Conservation (phyloP, 2,329 filamentous ascomycete species). For the Diplocarpon rosae region DNA sequence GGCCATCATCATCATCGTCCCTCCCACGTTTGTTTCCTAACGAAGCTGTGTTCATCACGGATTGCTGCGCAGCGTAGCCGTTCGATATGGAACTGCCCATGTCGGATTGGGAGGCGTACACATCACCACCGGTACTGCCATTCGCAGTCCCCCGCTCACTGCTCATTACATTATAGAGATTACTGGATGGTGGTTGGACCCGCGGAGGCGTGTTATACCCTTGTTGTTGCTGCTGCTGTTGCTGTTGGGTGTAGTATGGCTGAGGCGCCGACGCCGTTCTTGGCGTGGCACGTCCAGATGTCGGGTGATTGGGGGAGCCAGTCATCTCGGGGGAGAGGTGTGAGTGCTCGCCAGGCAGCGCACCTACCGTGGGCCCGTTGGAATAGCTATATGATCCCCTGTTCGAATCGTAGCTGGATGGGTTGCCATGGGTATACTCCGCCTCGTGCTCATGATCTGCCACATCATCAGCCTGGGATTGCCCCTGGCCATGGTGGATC, state of each 20-base stretch:
- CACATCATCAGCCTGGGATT: constrained; percentile 54
- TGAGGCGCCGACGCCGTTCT: constrained; percentile 64
- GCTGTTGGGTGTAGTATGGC: constrained; percentile 60
- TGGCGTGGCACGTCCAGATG: constrained; percentile 76
- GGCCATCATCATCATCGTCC: constrained; percentile 38
- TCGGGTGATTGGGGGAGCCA: constrained; percentile 66
- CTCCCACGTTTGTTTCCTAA: constrained; percentile 33
- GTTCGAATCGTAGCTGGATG: constrained; percentile 57
- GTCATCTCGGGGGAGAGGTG: constrained; percentile 77
- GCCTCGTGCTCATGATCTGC: constrained; percentile 65
- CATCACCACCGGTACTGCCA: constrained; percentile 54
- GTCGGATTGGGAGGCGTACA: constrained; percentile 58
- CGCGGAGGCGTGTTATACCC: constrained; percentile 71
- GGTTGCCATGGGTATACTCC: constrained; percentile 80
- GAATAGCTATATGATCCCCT: constrained; percentile 70
- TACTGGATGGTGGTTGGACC: constrained; percentile 58
- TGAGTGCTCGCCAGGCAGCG: constrained; percentile 59
- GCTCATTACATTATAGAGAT: constrained; percentile 80
- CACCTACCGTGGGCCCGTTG: constrained; percentile 51
- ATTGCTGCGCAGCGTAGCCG: constrained; percentile 52
- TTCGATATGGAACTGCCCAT: constrained; percentile 44
- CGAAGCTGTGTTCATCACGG: constrained; percentile 52
- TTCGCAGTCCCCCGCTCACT: constrained; percentile 61
- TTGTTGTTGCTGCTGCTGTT: too few species aligned
- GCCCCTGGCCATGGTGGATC: constrained; percentile 45